These are phyloP conservation scores for Globisporangium paroecandrum DNA, from an alignment of 352 stramenopile genomes.

Conservation along the genomic window DNA sequence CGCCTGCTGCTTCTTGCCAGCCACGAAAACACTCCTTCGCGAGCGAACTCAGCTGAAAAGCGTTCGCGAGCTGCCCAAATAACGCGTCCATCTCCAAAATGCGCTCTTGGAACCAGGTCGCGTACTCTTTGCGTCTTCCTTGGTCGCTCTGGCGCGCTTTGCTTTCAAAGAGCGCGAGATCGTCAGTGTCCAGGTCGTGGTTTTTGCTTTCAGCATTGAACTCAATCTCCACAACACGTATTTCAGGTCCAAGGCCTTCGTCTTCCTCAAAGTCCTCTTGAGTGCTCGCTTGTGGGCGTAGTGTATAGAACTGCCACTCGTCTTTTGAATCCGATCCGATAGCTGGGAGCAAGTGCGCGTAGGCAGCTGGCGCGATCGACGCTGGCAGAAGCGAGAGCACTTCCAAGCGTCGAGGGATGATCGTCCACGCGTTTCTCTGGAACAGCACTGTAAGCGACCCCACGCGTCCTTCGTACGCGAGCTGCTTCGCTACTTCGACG, in stretches of 20 bases:
- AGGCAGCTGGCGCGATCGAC: constrained; percentile 31
- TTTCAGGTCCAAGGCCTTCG: neutral
- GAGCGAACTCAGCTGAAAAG: constrained; percentile 41
- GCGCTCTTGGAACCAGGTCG: constrained; percentile 45
- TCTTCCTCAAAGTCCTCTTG: constrained; percentile 6
- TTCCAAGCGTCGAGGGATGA: constrained; percentile 42
- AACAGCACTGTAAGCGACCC: constrained; percentile 44
- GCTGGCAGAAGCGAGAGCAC: constrained; percentile 49
- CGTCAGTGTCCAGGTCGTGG: constrained; percentile 39
- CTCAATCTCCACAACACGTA: constrained; percentile 17
- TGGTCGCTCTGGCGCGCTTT: constrained; percentile 21
- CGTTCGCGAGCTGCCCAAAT: constrained; percentile 54
- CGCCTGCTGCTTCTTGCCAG: constrained; percentile 19
- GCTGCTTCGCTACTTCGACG: constrained; percentile 33
- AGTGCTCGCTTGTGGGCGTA: constrained; percentile 14
- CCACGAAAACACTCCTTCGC: constrained; percentile 28
- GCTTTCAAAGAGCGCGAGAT: constrained; percentile 36
- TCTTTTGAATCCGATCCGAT: constrained; percentile 24
- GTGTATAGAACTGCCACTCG: constrained; percentile 42
- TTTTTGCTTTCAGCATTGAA: constrained; percentile 37
- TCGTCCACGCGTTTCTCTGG: constrained; percentile 43
- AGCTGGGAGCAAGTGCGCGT: constrained; percentile 48
- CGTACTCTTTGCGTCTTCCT: constrained; percentile 31
- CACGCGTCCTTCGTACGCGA: constrained; percentile 50
- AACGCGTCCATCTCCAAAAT: constrained; percentile 55